Base-by-base conservation (phyloP, 2,329 filamentous ascomycete genomes). In the Leptodontidium sp. region DNA sequence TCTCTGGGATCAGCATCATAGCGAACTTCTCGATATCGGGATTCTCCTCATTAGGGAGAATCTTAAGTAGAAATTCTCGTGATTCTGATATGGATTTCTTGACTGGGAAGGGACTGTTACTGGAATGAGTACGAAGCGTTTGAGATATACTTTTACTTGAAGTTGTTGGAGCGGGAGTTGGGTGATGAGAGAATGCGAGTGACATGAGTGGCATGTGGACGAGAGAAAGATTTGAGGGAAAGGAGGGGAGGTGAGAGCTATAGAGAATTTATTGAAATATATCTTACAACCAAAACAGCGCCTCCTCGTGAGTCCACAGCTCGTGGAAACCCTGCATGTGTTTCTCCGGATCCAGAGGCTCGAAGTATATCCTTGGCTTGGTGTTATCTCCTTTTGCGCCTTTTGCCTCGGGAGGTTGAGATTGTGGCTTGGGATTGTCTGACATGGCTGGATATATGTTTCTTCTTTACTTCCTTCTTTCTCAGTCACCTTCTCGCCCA, bases 311-410 rank as follows among this genome's bases (percentile, higher is more conserved):
- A 6, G 26, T 68, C 73, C 73, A 75, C 8, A 75, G n/a, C 8
- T 71, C 68, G 24, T 68, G 68, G 15, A 74, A 76, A 57, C 71
- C 72, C 9, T 70, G 57, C 0, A 75, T 58, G 64, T 76, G 75
- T 2, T 70, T 66, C 12, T 69, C 67, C 1, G 70, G 24, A 11
- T 21, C 63, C 14, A 76, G 24, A 0, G 49, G 66, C 43, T 72
- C 65, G 1, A 76, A 69, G 45, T 68, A 69, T 7, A 75, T 58
- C 4, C 71, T 12, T 61, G 58, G 38, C 32, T 59, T 40, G 21
- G 11, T 40, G 55, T 24, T 11, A 26, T 14, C 43, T 6, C 2
- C 38, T 40, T 9, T 40, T 40, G 38, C 9, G 2, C 38, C 38
- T 8, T 9, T 12, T 40, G 3, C 2, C 38, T 40, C 38, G 5